These are phyloP conservation scores for Paxillus ammoniavirescens DNA, from an alignment of 768 basidiomycete species.

Conservation along the genomic window DNA sequence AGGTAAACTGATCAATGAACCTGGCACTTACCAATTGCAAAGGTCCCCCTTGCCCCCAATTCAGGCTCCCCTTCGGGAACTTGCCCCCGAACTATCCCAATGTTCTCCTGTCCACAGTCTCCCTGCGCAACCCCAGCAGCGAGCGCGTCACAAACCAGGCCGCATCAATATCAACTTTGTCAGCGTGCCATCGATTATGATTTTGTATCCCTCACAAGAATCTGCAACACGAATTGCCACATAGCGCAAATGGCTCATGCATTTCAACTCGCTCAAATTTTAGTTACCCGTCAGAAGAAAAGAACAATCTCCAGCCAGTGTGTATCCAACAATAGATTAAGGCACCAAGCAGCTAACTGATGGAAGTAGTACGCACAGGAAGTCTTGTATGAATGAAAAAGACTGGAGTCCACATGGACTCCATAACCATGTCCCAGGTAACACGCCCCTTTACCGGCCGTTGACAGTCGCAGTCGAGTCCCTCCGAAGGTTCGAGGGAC, in stretches of 20 bases:
- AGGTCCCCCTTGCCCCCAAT: too few relatives aligned
- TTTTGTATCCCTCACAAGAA: too few relatives aligned
- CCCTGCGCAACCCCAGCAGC: too few relatives aligned
- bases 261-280: neutral
- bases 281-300: conserved; percentile 8
- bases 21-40: too few relatives aligned
- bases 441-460: conserved; percentile 42
- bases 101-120: too few relatives aligned
- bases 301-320: conserved; percentile 11
- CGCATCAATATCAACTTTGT: too few relatives aligned
- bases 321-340: conserved; percentile 24
- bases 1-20: too few relatives aligned
- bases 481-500: conserved; percentile 46
- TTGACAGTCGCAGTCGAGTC: conserved; percentile 74
- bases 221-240: too few relatives aligned
- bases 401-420: conserved; percentile 11
- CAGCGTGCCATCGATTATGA: too few relatives aligned
- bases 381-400: neutral
- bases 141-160: too few relatives aligned
- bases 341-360: conserved; percentile 11
- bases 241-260: conserved; percentile 10
- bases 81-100: too few relatives aligned
- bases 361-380: conserved; percentile 8
- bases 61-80: too few relatives aligned
- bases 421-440: neutral